phyloP scores from a whole-genome alignment of 345 rosid species.

The Populus tremula region DNA sequence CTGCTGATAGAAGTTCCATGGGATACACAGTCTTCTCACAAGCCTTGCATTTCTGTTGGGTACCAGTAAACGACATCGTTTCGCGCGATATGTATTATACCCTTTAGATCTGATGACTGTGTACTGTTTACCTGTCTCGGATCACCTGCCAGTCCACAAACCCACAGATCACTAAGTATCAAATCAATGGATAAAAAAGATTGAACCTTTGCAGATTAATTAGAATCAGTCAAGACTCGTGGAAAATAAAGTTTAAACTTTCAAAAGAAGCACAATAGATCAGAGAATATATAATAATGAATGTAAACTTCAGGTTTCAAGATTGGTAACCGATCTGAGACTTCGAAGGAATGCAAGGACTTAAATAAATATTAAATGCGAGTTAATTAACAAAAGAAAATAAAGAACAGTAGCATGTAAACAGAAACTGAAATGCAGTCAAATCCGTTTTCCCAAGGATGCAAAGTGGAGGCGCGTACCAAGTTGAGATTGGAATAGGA shows the following conservation, averaged over 20 bases:
- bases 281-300: background rate
- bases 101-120: slow-evolving; percentile 16
- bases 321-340: background rate
- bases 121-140: background rate
- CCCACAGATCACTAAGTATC: background rate
- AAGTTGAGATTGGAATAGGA: background rate
- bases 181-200: background rate
- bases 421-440: background rate
- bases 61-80: slow-evolving; percentile 87
- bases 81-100: background rate
- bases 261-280: background rate
- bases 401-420: background rate
- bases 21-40: slow-evolving; percentile 98
- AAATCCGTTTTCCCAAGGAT: background rate
- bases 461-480: background rate
- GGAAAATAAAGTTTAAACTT: background rate
- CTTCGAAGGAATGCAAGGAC: background rate
- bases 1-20: slow-evolving; percentile 85
- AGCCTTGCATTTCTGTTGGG: slow-evolving; percentile 92
- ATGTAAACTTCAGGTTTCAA: background rate
- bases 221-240: background rate
- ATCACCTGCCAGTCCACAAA: slow-evolving; percentile 6
- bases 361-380: background rate
- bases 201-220: background rate
- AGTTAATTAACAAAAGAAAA: background rate